phyloP scores from a whole-genome alignment of 2,329 filamentous ascomycete species.

The Epichloe bromicola region DNA sequence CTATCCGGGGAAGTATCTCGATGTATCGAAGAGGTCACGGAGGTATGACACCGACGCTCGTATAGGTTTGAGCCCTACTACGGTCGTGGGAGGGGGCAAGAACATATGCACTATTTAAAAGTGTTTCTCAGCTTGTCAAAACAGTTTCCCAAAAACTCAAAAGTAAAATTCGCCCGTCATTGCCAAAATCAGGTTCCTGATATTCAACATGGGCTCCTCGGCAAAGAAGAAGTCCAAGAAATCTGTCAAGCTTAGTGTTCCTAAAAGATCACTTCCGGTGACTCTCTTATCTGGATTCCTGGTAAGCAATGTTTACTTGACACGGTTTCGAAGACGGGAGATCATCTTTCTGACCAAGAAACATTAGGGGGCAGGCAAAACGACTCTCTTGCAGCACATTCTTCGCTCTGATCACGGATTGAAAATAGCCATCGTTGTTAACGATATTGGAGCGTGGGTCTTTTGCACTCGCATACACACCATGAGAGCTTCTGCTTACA shows the following conservation, averaged over 20 bases:
- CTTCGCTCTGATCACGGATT: conserved; percentile 54
- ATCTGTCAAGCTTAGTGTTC: neutral
- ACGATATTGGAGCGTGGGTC: conserved; percentile 51
- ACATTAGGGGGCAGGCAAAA: conserved; percentile 52
- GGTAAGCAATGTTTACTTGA: conserved; percentile 7
- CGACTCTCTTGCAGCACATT: conserved; percentile 56
- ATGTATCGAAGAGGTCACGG: neutral
- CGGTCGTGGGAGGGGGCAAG: too few species aligned
- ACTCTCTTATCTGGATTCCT: conserved; percentile 23
- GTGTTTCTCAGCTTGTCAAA: neutral
- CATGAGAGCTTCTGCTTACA: neutral
- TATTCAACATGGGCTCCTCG: neutral
- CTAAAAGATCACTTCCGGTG: conserved; percentile 17
- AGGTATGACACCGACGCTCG: neutral
- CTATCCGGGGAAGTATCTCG: neutral
- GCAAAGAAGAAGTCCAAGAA: conserved; percentile 2
- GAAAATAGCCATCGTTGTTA: conserved; percentile 59
- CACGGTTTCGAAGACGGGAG: neutral
- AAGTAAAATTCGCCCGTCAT: too few species aligned
- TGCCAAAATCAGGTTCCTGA: too few species aligned
- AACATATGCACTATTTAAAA: neutral
- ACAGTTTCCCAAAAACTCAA: neutral
- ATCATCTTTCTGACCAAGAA: neutral
- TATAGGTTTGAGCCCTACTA: neutral
- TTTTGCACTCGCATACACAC: neutral